Evolutionary conservation across 768 basidiomycete species (phyloP).

Genomic region (Trametes villosa): DNA sequence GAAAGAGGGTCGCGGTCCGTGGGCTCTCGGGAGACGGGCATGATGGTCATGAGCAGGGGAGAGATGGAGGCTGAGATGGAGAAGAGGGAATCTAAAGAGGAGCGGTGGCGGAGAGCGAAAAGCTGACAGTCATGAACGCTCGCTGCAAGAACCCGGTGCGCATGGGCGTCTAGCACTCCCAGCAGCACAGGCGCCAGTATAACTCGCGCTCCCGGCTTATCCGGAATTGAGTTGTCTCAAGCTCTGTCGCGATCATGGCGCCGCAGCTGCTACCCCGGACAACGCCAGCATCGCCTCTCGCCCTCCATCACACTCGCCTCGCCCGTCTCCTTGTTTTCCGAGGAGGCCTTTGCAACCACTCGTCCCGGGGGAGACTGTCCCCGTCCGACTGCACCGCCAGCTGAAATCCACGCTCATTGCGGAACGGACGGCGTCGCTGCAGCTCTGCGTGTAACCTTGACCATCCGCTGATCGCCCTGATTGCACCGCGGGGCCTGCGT

Average conservation of each 20-base stretch:
- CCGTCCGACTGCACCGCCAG: conserved; percentile 1
- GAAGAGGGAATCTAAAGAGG: conserved; percentile 17
- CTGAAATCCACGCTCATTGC: background rate
- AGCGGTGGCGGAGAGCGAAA: conserved; percentile 25
- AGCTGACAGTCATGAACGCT: conserved; percentile 26
- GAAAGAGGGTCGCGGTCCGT: conserved; percentile 62
- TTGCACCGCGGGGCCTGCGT: background rate
- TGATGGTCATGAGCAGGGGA: conserved; percentile 14
- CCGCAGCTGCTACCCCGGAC: background rate
- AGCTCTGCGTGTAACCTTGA: background rate
- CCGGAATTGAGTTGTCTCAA: conserved; percentile 15
- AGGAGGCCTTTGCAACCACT: background rate
- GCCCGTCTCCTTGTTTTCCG: too few relatives aligned
- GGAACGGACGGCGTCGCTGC: background rate
- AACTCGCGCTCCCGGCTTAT: conserved; percentile 10
- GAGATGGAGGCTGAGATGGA: background rate
- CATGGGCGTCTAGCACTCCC: conserved; percentile 10
- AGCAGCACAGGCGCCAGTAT: conserved; percentile 7
- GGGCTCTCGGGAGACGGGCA: conserved; percentile 32
- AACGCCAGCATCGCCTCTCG: background rate
- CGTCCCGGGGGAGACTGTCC: background rate
- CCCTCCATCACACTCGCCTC: background rate
- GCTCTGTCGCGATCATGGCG: conserved; percentile 1
- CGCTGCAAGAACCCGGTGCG: conserved; percentile 7
- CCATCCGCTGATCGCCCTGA: conserved; percentile 19